Percentiles rank a stretch among this genome's conserved stretches.
Evolutionary conservation across 228 moss, liverwort and hornwort species (phyloP).

Genomic region (Sphagnum fallax): DNA sequence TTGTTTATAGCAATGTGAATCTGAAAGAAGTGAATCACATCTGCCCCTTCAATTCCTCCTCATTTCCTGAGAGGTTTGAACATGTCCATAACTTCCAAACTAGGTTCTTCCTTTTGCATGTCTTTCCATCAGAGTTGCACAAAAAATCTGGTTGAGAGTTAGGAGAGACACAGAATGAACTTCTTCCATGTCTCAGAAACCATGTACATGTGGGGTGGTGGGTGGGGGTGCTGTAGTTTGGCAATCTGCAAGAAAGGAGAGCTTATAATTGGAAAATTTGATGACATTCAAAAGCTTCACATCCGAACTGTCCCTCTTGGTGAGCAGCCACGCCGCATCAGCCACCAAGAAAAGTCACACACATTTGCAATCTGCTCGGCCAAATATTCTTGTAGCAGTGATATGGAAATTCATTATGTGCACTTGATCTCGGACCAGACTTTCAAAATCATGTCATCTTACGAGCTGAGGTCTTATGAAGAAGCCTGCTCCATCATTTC

Average conservation of each 20-base stretch:
- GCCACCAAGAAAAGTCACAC: constrained; percentile 87
- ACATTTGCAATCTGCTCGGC: constrained; percentile 93
- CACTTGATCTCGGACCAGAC: constrained; percentile 93
- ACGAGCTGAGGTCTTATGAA: constrained; percentile 81
- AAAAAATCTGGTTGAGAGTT: no score
- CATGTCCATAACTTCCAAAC: no score
- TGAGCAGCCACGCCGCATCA: constrained; percentile 88
- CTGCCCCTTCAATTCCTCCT: constrained; percentile 98
- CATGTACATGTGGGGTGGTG: no score
- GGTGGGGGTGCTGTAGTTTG: constrained; percentile 43
- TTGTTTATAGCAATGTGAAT: constrained; percentile 96
- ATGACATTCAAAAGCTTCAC: constrained; percentile 97
- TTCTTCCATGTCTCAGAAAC: no score
- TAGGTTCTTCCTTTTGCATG: no score
- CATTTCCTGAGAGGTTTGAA: constrained; percentile 89
- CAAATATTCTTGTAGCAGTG: constrained; percentile 77
- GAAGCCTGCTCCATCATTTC: constrained; percentile 94
- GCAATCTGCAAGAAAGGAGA: constrained; percentile 98
- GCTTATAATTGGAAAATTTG: constrained; percentile 93
- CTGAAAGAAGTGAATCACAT: constrained; percentile 98
- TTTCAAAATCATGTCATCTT: constrained; percentile 77
- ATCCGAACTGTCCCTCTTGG: constrained; percentile 90
- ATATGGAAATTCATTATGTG: constrained; percentile 82
- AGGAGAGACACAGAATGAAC: no score
- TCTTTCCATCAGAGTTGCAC: no score